These are phyloP conservation scores for Glebionis coronaria DNA, from an alignment of 129 eudicot genomes.

Conservation along the genomic window DNA sequence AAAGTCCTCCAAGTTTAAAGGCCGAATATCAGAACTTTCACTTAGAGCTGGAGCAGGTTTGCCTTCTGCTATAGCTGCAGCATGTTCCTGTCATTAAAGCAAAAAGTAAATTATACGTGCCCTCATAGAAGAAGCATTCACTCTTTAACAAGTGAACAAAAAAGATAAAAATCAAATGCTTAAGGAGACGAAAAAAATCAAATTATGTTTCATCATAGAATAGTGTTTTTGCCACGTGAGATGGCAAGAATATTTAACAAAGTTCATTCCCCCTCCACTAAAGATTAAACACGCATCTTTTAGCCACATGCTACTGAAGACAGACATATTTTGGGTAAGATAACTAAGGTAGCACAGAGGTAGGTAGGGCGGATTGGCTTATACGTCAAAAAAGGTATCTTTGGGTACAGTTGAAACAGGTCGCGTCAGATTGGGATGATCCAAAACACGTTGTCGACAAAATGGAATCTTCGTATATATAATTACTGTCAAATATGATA, in stretches of 20 bases:
- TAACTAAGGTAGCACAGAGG: background rate
- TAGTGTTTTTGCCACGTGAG: background rate
- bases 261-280: too few relatives aligned
- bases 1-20: slow-evolving; percentile 76
- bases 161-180: slow-evolving; percentile 5
- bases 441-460: too few relatives aligned
- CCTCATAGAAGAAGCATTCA: background rate
- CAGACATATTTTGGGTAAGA: background rate
- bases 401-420: too few relatives aligned
- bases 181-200: slow-evolving; percentile 7
- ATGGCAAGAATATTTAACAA: too few relatives aligned
- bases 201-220: background rate
- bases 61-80: slow-evolving; percentile 77
- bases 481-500: too few relatives aligned
- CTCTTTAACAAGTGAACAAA: background rate
- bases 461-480: too few relatives aligned
- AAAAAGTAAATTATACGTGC: background rate
- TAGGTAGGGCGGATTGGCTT: too few relatives aligned
- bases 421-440: too few relatives aligned
- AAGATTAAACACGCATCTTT: slow-evolving; percentile 5
- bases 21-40: slow-evolving; percentile 74
- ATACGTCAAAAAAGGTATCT: too few relatives aligned
- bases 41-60: slow-evolving; percentile 73
- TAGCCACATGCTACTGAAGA: background rate
- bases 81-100: slow-evolving; percentile 57